Percentiles rank a stretch among this genome's conserved stretches.
Conservation (phyloP, 352 stramenopile species). For the Phytopythium mirpurense region DNA sequence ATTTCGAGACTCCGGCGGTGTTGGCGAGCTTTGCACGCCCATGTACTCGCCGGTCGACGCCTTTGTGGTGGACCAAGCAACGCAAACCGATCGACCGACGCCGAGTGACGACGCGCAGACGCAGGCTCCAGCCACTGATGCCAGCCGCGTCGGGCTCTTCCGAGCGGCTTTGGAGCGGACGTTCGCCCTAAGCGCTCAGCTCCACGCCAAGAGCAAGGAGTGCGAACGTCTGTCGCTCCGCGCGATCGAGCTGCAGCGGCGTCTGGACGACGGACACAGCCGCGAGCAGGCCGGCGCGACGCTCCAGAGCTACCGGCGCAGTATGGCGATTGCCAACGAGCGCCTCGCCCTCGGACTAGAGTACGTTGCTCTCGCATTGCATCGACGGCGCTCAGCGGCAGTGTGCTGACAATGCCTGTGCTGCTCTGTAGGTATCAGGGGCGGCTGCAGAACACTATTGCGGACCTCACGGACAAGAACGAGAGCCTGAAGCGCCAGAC, state of each 20-base stretch:
- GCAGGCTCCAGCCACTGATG: not conserved
- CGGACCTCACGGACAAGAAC: slow-evolving; percentile 22
- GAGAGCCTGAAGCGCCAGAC: slow-evolving; percentile 14
- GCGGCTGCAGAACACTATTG: slow-evolving; percentile 19
- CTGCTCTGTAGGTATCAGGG: slow-evolving; percentile 9
- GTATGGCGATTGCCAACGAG: slow-evolving; percentile 28
- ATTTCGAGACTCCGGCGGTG: not conserved
- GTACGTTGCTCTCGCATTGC: slow-evolving; percentile 4
- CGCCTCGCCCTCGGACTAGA: slow-evolving; percentile 20
- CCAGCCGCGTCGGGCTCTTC: slow-evolving; percentile 12
- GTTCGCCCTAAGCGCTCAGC: slow-evolving; percentile 25
- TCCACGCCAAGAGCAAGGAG: slow-evolving; percentile 38
- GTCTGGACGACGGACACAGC: slow-evolving; percentile 12
- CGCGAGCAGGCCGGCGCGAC: slow-evolving; percentile 19
- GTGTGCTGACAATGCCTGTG: not conserved
- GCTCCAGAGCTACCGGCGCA: slow-evolving; percentile 20
- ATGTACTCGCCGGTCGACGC: slow-evolving; percentile 21
- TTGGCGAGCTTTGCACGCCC: slow-evolving; percentile 5
- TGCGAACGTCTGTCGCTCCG: slow-evolving; percentile 29
- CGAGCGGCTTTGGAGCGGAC: slow-evolving; percentile 29
- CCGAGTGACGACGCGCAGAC: too few species aligned
- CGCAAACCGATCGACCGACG: slow-evolving; percentile 19
- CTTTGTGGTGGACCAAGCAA: slow-evolving; percentile 22
- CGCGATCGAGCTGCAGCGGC: slow-evolving; percentile 17
- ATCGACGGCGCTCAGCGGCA: too few species aligned